A percentile compares a stretch with the other conserved stretches of the same genome.
Conservation (phyloP, 2,329 filamentous ascomycete genomes). For the Ceratocystis cacaofunesta region DNA sequence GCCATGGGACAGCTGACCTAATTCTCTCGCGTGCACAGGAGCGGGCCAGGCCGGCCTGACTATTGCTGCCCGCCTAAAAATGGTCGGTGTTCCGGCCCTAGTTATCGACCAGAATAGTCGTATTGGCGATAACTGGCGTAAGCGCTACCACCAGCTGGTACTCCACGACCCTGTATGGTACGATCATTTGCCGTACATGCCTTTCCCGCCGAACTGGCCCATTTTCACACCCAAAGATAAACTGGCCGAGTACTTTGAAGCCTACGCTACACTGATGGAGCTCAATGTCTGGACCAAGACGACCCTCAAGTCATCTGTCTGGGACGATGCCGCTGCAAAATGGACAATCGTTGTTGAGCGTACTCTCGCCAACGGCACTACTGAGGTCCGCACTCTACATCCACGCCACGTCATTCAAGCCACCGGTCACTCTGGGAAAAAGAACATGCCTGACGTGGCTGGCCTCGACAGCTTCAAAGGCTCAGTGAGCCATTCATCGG, state of each 20-base stretch:
- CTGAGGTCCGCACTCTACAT: slow-evolving; percentile 38
- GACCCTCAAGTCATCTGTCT: slow-evolving; percentile 32
- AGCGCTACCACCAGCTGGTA: slow-evolving; percentile 48
- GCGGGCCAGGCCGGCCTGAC: slow-evolving; percentile 47
- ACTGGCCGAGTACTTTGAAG: slow-evolving; percentile 52
- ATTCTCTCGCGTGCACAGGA: slow-evolving; percentile 24
- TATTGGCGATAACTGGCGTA: slow-evolving; percentile 50
- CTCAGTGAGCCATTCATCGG: slow-evolving; percentile 45
- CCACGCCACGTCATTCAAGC: slow-evolving; percentile 51
- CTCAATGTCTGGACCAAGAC: slow-evolving; percentile 51
- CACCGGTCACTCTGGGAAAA: slow-evolving; percentile 54
- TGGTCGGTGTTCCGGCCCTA: slow-evolving; percentile 39
- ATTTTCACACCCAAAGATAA: slow-evolving; percentile 60
- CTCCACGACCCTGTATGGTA: slow-evolving; percentile 53
- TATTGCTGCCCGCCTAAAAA: slow-evolving; percentile 42
- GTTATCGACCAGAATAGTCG: slow-evolving; percentile 43
- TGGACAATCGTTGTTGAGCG: slow-evolving; percentile 45
- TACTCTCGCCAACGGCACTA: slow-evolving; percentile 32
- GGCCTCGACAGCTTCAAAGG: slow-evolving; percentile 45
- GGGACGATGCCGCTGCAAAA: slow-evolving; percentile 32
- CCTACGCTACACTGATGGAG: slow-evolving; percentile 49
- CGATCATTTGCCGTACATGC: slow-evolving; percentile 47
- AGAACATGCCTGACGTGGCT: slow-evolving; percentile 42
- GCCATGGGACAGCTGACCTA: slow-evolving; percentile 6
- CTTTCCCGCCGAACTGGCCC: slow-evolving; percentile 51